A percentile compares a stretch with the other conserved stretches of the same genome.
Evolutionary conservation across 495 filamentous ascomycete genomes (phyloP).

Genomic region (Trichoderma gamsii): DNA sequence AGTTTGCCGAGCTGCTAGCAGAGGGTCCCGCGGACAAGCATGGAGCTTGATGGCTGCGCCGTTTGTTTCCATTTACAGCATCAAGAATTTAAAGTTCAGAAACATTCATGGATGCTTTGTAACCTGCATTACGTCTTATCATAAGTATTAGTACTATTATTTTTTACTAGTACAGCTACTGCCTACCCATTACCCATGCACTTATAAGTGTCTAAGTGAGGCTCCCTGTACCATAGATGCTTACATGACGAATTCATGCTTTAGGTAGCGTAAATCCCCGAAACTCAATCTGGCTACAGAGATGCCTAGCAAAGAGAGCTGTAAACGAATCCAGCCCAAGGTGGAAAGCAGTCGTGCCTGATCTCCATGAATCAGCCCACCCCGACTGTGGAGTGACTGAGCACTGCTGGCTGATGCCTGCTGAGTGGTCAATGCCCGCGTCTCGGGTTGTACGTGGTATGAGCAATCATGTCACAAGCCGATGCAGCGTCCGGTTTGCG

Average conservation of each 20-base stretch:
- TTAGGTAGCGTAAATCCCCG: not conserved
- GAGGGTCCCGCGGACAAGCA: not conserved
- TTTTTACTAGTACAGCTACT: too few species aligned
- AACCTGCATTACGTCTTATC: too few species aligned
- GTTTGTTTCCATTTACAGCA: too few species aligned
- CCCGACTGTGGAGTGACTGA: not conserved
- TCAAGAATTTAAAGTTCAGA: too few species aligned
- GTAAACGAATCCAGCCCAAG: not conserved
- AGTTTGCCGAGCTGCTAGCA: not conserved
- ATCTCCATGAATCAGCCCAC: constrained; percentile 12
- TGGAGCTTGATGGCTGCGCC: not conserved
- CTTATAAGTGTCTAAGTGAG: too few species aligned
- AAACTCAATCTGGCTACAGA: not conserved
- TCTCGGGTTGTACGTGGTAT: constrained; percentile 12
- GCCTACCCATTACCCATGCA: too few species aligned
- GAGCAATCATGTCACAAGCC: constrained; percentile 11
- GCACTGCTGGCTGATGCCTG: not conserved
- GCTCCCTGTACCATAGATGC: too few species aligned
- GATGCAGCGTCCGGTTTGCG: not conserved
- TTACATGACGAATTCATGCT: too few species aligned
- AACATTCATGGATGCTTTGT: too few species aligned
- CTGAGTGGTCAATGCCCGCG: not conserved
- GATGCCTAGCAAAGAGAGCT: not conserved
- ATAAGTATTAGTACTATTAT: too few species aligned
- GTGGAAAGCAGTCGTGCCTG: constrained; percentile 2